A percentile compares a stretch with the other conserved stretches of the same genome.
Conservation (phyloP, 2,329 filamentous ascomycete genomes). For the Nothopassalora personata region DNA sequence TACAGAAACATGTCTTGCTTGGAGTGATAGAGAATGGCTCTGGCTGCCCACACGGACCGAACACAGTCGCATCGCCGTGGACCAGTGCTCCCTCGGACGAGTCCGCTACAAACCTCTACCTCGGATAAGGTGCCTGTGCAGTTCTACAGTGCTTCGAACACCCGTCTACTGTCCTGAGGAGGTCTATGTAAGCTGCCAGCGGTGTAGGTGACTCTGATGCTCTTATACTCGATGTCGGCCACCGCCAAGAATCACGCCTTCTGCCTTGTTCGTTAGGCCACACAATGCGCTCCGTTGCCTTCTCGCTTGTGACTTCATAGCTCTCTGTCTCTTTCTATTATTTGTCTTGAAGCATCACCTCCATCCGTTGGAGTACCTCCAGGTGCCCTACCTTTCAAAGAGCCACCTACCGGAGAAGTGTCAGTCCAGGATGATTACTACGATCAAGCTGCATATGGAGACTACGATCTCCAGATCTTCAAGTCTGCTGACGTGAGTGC, state of each 20-base stretch:
- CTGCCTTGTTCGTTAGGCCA: background rate
- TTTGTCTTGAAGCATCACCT: background rate
- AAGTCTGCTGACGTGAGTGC: slow-evolving; percentile 31
- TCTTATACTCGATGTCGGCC: background rate
- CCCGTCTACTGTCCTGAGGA: background rate
- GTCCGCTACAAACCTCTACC: background rate
- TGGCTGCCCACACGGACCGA: background rate
- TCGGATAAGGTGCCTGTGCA: background rate
- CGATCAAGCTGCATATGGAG: slow-evolving; percentile 33
- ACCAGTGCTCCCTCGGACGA: background rate
- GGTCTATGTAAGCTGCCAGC: background rate
- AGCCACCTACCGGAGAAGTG: slow-evolving; percentile 11
- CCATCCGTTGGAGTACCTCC: background rate
- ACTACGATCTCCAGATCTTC: slow-evolving; percentile 33
- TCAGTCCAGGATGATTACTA: slow-evolving; percentile 23
- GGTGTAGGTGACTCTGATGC: slow-evolving; percentile 1
- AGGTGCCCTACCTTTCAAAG: background rate
- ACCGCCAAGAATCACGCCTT: slow-evolving; percentile 2
- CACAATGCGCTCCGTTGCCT: background rate
- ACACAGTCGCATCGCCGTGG: background rate
- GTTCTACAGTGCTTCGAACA: background rate
- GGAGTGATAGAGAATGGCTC: background rate
- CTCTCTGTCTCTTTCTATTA: background rate
- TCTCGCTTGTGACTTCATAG: background rate
- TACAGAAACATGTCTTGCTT: background rate